Base-by-base conservation (phyloP, 352 stramenopile species). In the Globisporangium nagaii region DNA sequence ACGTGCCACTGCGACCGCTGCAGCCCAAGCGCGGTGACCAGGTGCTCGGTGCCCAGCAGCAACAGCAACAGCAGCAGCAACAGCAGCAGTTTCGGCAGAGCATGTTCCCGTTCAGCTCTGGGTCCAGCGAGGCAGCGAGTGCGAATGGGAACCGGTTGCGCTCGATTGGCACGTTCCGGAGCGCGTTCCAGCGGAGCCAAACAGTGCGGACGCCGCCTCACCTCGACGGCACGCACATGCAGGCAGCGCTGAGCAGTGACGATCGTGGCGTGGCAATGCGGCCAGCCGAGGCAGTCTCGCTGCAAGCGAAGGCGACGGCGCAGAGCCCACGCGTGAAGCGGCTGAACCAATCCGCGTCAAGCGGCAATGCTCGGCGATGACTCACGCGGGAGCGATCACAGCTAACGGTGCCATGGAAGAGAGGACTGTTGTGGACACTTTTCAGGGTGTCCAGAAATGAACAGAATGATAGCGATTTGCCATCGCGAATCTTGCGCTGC, bases 11-110 rank as follows among this genome's bases (percentile, higher is more conserved):
- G 13, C 58, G 66, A 1, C 66, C 66, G 4, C 34, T 74, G 7
- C 58, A 71, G 49, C 62, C 51, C 13, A 71, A 66, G 37, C 52
- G 30, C 4, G 66, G 62, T 3, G 60, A 66, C 37, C 53, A 74
- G n/a, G 63, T 71, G 15, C 60, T 74, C 15, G 58, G 65, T 12
- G 36, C 25, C 4, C 42, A 28, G 4, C 41, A 46, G 25, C 31
- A 45, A n/a, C n/a, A n/a, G n/a, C n/a, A n/a, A n/a, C n/a, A n/a
- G n/a, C n/a, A n/a, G n/a, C n/a, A n/a, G n/a, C n/a, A n/a, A n/a
- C n/a, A n/a, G n/a, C n/a, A n/a, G n/a, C n/a, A n/a, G n/a, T n/a
- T n/a, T 32, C 40, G 32, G 11, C 25, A 55, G 13, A 43, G 35
- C 35, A 36, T n/a, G 10, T 55, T 45, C 20, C 35, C 48, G 4